phyloP scores from a whole-genome alignment of 106 monocot species.

The Dactylorhiza incarnata region DNA sequence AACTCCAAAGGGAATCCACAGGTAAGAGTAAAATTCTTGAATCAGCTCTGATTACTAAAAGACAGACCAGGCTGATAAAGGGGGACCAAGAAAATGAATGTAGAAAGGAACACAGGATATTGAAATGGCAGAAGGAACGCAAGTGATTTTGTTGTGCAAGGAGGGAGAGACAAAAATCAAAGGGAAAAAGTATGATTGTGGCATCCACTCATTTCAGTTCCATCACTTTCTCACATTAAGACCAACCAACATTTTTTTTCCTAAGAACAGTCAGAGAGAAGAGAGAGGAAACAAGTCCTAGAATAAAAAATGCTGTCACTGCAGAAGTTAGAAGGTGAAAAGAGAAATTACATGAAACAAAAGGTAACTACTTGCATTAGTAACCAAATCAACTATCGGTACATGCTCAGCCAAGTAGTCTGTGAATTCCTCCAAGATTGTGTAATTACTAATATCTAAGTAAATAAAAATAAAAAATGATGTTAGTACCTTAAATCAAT shows the following conservation, averaged over 20 bases:
- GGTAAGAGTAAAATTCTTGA: not conserved
- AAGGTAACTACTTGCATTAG: not conserved
- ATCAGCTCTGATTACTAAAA: not conserved
- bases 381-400: not conserved
- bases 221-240: too few species aligned
- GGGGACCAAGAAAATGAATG: not conserved
- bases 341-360: too few species aligned
- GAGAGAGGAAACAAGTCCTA: not conserved
- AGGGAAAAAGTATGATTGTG: too few species aligned
- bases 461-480: too few species aligned
- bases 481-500: too few species aligned
- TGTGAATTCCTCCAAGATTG: not conserved
- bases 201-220: too few species aligned
- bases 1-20: not conserved
- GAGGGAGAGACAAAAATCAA: too few species aligned
- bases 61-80: not conserved
- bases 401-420: not conserved
- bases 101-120: too few species aligned
- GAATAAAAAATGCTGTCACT: not conserved
- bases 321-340: not conserved
- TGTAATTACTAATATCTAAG: not conserved
- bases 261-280: too few species aligned
- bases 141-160: too few species aligned
- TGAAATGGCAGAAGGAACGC: too few species aligned
- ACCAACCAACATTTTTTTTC: too few species aligned